These are phyloP conservation scores for Grosmannia huntii DNA, from an alignment of 2,329 filamentous ascomycete species.

Conservation along the genomic window DNA sequence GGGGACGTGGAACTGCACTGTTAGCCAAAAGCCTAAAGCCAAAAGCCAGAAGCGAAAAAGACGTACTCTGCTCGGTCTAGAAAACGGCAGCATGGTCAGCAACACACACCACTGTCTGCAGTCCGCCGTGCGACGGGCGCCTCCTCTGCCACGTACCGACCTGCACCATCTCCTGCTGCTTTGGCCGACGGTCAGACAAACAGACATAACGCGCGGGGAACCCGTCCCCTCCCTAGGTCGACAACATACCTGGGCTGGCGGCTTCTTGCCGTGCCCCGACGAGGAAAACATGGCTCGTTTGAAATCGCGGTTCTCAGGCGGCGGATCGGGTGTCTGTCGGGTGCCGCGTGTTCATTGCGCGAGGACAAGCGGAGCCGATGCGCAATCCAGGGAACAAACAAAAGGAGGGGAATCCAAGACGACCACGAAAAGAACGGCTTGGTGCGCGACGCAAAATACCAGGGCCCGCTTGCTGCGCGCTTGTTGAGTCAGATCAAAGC, in stretches of 20 bases:
- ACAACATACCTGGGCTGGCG: constrained; percentile 51
- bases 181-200: constrained; percentile 16
- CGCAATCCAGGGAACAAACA: neutral
- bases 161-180: constrained; percentile 94
- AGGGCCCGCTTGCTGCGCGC: too few species aligned
- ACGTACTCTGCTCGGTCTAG: too few species aligned
- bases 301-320: neutral
- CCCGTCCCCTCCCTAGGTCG: too few species aligned
- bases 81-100: neutral
- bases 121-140: too few species aligned
- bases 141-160: constrained; percentile 55
- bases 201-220: constrained; percentile 4
- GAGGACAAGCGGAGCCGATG: neutral
- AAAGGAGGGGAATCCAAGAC: too few species aligned
- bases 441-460: too few species aligned
- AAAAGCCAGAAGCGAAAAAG: too few species aligned
- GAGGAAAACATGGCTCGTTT: constrained; percentile 45
- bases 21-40: too few species aligned
- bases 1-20: constrained; percentile 61
- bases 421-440: too few species aligned
- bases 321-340: neutral
- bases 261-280: constrained; percentile 55
- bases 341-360: neutral
- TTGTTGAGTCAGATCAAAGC: too few species aligned
- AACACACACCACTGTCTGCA: too few species aligned